Base-by-base conservation (phyloP, 2,329 filamentous ascomycete genomes). In the Rutstroemia sp. region DNA sequence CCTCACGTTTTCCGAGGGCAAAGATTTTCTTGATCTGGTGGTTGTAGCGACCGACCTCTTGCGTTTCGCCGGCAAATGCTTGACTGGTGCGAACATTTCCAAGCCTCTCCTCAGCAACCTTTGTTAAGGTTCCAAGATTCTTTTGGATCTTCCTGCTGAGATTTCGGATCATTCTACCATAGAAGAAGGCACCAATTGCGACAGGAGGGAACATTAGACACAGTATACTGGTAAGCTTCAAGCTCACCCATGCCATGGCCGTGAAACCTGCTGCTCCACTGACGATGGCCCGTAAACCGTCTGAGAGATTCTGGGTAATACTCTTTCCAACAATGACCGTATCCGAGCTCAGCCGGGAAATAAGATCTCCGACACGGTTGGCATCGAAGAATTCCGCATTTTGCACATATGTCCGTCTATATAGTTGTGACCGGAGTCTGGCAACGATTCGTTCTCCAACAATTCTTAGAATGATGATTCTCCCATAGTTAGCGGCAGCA, bases 381-480 rank as follows among this genome's bases (percentile, higher is more conserved):
- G 94, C 94, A 70, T 99, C 94, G 69, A 99, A 99, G 75, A 99
- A 99, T 68, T 97, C 94, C 58, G 94, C 94, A 71, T 99, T 94
- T 71, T 99, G 94, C n/a, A 94, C 81, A 65, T 95, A 95, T 0
- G 94, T 99, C 62, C 88, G 84, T 62, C 90, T 84, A 75, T 95
- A 99, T 4, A 99, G 82, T 69, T 90, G 88, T 16, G 92, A 92
- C 59, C 94, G 84, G 55, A 99, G 79, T 64, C 92, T 83, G 10
- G 92, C 87, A 54, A 99, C 94, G 58, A 99, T 94, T 44, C 94
- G 82, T 73, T 99, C 94, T 61, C 94, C 95, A 7, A 99, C 90
- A 60, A 97, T 94, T 25, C 94, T 85, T 21, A 99, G 80, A 54
- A 97, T 86, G 57, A 97, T 87, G 65, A 99, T 95, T 63, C 94